Conservation (phyloP, 805 yeast species). For the Yarrowia deformans region DNA sequence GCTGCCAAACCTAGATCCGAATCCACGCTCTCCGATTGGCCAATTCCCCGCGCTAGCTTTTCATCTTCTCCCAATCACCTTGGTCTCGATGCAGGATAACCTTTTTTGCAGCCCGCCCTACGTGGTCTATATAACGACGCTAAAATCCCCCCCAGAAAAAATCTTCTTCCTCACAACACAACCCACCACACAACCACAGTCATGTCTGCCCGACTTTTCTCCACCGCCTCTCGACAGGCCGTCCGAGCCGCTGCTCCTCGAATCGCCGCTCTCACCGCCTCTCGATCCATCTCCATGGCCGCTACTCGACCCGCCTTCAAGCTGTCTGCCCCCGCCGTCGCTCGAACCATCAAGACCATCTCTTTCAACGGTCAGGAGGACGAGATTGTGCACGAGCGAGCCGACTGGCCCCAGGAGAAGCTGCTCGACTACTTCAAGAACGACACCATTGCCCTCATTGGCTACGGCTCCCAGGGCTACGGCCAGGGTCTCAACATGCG, state of each 20-base stretch:
- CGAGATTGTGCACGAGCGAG: constrained; percentile 96
- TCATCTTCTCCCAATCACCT: constrained; percentile 4
- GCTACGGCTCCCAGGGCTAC: constrained; percentile 99
- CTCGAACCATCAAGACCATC: constrained; percentile 94
- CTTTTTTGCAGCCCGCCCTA: background rate
- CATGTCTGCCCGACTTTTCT: constrained; percentile 39
- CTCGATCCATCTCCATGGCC: constrained; percentile 68
- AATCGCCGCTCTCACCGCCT: constrained; percentile 53
- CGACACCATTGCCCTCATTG: constrained; percentile 96
- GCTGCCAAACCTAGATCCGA: constrained; percentile 32
- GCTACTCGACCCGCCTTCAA: constrained; percentile 53
- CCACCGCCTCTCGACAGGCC: constrained; percentile 52
- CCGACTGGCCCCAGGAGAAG: constrained; percentile 99
- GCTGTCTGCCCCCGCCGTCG: constrained; percentile 62
- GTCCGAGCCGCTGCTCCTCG: constrained; percentile 57
- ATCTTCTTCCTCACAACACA: background rate
- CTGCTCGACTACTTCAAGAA: constrained; percentile 94
- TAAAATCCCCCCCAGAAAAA: background rate
- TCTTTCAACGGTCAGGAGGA: constrained; percentile 90
- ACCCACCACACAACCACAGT: background rate
- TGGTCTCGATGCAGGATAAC: background rate
- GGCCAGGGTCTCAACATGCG: constrained; percentile 99
- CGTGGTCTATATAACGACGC: constrained; percentile 21
- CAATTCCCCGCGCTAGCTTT: constrained; percentile 8
- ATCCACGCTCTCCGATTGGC: constrained; percentile 14